Conservation (phyloP, 176 grass and related monocot species). For the Metroxylon sagu region DNA sequence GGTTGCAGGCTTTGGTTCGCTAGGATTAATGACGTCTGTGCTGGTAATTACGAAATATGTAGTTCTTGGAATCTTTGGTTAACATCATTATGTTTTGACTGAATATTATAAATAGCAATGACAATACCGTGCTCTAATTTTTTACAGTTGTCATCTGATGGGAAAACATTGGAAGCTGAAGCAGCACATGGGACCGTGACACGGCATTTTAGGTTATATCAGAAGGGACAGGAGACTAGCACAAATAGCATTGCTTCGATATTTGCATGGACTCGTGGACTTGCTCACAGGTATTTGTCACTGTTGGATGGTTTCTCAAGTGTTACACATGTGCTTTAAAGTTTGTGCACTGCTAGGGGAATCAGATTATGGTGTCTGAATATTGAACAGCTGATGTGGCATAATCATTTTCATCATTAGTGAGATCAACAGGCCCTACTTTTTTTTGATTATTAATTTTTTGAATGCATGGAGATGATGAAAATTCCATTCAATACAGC, state of each 20-base stretch:
- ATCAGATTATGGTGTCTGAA: too few species aligned
- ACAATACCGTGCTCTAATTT: not conserved
- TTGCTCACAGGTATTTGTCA: conserved; percentile 58
- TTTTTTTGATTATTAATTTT: too few species aligned
- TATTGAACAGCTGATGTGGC: too few species aligned
- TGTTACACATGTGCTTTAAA: too few species aligned
- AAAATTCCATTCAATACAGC: too few species aligned
- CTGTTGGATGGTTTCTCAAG: not conserved
- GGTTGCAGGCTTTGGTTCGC: conserved; percentile 87
- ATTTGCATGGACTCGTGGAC: conserved; percentile 95
- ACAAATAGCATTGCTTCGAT: conserved; percentile 99
- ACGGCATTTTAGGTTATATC: conserved; percentile 80
- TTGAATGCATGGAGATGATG: too few species aligned
- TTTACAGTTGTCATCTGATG: conserved; percentile 83
- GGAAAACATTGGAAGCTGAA: conserved; percentile 90
- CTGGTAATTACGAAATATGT: conserved; percentile 37
- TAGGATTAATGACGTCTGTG: conserved; percentile 90
- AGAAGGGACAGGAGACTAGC: conserved; percentile 94
- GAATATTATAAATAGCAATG: too few species aligned
- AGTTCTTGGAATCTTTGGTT: not conserved
- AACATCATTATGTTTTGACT: too few species aligned
- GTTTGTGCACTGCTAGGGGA: too few species aligned
- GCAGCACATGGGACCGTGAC: conserved; percentile 98
- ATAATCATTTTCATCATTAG: too few species aligned
- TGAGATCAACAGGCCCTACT: too few species aligned